Evolutionary conservation across 176 grass and related monocot genomes (phyloP), one percentile per base, ranked within the genome.

Genomic region (Cymbopogon citratus): DNA sequence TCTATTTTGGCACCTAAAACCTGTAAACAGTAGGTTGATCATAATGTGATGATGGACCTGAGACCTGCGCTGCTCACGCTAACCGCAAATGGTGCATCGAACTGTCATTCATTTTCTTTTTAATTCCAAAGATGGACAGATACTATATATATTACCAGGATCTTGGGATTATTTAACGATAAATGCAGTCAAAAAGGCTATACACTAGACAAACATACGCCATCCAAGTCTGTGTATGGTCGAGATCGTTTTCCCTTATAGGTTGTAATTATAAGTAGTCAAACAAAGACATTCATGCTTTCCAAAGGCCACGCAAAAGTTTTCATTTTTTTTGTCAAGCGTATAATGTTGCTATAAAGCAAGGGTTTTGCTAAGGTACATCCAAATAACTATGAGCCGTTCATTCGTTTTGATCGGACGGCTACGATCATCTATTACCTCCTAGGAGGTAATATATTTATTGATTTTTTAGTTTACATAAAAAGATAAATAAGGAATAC

Each of bases 111-210:
- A 28, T 9, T 10, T 12, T 54, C 4, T 12, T 34, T 26, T 74
- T 21, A n/a, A n/a, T n/a, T 56, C 9, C 5, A 35, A 56, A 52
- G 29, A 34, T 34, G 72, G 18, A 19, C 1, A 64, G 31, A 31
- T 29, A 33, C 31, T 33, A 65, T 48, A 45, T 33, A 65, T 48
- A 45, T 43, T 33, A 43, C 38, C 1, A 33, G 11, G 25, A 63
- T 28, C 40, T 15, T 66, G 19, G 5, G 36, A 80, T 39, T 36
- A 1, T 68, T 54, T 8, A 69, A 26, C 18, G 7, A 6, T 19
- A 21, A 31, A 26, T 69, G 64, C 29, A 54, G 44, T 69, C 33
- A 77, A 68, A 76, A 60, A 77, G 73, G 82, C 63, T 69, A 15
- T 56, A 68, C n/a, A 77, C 35, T 40, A 70, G 33, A 59, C 14